Evolutionary conservation across 1,284 basidiomycete species (phyloP), one percentile per base, ranked within the genome.

Genomic region (Porodaedalea pini): DNA sequence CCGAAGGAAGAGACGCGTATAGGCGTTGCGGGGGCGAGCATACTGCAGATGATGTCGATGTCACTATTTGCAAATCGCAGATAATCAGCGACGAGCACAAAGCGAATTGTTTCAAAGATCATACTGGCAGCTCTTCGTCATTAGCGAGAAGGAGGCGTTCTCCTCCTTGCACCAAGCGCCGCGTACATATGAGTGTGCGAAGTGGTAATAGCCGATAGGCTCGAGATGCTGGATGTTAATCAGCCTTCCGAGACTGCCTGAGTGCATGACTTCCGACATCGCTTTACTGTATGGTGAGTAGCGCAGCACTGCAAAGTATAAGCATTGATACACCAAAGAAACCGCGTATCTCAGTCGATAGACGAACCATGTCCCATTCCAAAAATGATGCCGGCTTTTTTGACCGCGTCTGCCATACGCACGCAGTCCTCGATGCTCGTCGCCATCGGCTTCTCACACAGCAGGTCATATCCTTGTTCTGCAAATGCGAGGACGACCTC

Each of bases 391-490:
- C 80, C 80, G 2, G 83, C 79, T 32, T 83, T 77, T 68, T 81
- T 81, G 23, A 93, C 78, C 0, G 83, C 86, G 44, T 75, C 75
- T 60, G 90, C 84, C 76, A 94, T 93, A 67, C 73, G 76, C 51
- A 93, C 70, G 61, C 91, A 90, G 61, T 91, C 89, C 51, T 78
- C 74, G 37, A 89, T 66, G 54, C 69, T 79, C 1, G 89, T 92
- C 1, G 90, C 89, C 88, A 94, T 91, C 0, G 91, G 92, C 69
- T 94, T 94, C 77, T 94, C 91, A 68, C 91, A 92, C 27, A 94
- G 76, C 57, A 94, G 89, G 66, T 92, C 83, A 68, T 93, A 94
- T 1, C 90, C 90, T 66, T 90, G 88, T 54, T 76, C 78, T 1
- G 85, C 83, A 70, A 92, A 93, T 0, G 85, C 88, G 5, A 80